A percentile compares a stretch with the other conserved stretches of the same genome.
Conservation (phyloP, 352 stramenopile species). For the Phytopythium sindhum region DNA sequence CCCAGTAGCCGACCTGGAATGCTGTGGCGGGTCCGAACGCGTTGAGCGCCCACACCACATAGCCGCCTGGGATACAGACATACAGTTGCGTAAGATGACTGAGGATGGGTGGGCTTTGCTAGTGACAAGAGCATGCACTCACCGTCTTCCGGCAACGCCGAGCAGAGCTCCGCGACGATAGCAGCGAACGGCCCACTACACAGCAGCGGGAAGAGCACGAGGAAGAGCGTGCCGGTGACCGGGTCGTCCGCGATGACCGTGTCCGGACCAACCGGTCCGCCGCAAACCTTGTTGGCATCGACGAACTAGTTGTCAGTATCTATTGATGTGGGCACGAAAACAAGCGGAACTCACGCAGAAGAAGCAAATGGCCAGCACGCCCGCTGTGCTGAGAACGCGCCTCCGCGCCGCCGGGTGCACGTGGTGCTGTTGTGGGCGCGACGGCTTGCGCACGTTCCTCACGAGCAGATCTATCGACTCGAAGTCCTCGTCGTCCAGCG, state of each 20-base stretch:
- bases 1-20: constrained; percentile 59
- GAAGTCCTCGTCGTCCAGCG: constrained; percentile 16
- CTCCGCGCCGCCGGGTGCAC: constrained; percentile 5
- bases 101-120: background rate
- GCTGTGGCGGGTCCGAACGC: constrained; percentile 77
- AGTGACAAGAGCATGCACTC: background rate
- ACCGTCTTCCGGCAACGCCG: constrained; percentile 72
- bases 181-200: constrained; percentile 84
- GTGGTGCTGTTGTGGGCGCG: background rate
- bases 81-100: background rate
- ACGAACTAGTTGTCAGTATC: background rate
- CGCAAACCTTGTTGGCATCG: constrained; percentile 8
- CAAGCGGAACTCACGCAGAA: constrained; percentile 12
- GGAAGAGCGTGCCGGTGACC: constrained; percentile 13
- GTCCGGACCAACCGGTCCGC: constrained; percentile 14
- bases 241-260: constrained; percentile 20
- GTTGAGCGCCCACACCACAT: constrained; percentile 82
- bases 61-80: constrained; percentile 31
- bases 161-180: constrained; percentile 87
- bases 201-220: constrained; percentile 53
- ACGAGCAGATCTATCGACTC: constrained; percentile 14
- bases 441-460: background rate
- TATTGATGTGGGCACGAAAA: background rate
- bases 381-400: constrained; percentile 12
- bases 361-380: constrained; percentile 18